Evolutionary conservation across 140 eudicot species (phyloP).

Genomic region (Flaveria floridana): DNA sequence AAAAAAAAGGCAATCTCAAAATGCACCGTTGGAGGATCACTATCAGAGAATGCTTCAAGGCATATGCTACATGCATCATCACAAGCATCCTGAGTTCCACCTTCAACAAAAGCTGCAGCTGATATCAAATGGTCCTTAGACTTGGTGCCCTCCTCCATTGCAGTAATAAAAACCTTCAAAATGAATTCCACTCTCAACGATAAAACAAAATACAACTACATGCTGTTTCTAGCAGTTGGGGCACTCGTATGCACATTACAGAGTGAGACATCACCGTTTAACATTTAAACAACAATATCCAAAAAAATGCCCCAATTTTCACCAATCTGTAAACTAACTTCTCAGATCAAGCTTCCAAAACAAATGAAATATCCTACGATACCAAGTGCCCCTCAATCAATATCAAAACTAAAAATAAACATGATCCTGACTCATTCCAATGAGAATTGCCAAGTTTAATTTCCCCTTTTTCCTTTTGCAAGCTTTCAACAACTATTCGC

Average conservation of each 20-base stretch:
- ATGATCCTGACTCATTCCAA: constrained; percentile 4
- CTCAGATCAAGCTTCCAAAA: constrained; percentile 10
- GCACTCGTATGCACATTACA: not conserved
- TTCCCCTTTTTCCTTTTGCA: not conserved
- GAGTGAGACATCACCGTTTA: not conserved
- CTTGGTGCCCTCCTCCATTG: constrained; percentile 53
- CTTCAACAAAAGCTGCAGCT: constrained; percentile 95
- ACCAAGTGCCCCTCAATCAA: constrained; percentile 12
- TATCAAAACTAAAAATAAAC: constrained; percentile 4
- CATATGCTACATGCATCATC: constrained; percentile 98
- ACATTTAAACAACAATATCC: constrained; percentile 1
- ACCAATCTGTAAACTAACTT: constrained; percentile 17
- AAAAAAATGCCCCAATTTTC: not conserved
- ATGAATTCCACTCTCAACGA: constrained; percentile 19
- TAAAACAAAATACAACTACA: not conserved
- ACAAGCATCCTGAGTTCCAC: constrained; percentile 90
- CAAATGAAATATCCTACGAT: constrained; percentile 14
- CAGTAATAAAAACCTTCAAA: constrained; percentile 28
- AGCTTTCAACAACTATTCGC: constrained; percentile 14
- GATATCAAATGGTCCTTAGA: constrained; percentile 71
- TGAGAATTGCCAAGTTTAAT: not conserved
- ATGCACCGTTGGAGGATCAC: constrained; percentile 80
- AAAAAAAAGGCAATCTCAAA: not conserved
- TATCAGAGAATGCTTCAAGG: constrained; percentile 76
- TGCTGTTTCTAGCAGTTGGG: not conserved